A percentile compares a stretch with the other conserved stretches of the same genome.
These are phyloP conservation scores for Durusdinium trenchii DNA, from an alignment of 73 alveolate species.

Conservation along the genomic window DNA sequence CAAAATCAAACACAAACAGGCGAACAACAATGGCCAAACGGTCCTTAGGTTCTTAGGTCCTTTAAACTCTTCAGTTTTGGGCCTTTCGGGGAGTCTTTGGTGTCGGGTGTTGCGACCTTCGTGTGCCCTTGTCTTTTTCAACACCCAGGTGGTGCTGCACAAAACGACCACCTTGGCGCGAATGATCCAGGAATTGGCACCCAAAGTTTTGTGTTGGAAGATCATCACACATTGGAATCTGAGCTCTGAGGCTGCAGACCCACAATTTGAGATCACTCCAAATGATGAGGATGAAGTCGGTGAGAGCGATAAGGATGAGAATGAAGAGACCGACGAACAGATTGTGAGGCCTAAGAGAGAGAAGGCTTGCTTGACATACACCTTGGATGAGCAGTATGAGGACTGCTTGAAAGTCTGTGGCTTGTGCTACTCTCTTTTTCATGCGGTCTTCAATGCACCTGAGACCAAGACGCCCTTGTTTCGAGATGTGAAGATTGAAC, in stretches of 20 bases:
- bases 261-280: conserved; percentile 63
- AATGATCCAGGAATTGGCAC: conserved; percentile 82
- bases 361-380: conserved; percentile 78
- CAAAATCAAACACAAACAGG: too few relatives aligned
- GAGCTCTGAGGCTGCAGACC: conserved; percentile 84
- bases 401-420: conserved; percentile 77
- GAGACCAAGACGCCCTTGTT: conserved; percentile 84
- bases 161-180: conserved; percentile 80
- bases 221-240: conserved; percentile 95
- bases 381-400: conserved; percentile 93
- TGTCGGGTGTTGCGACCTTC: too few relatives aligned
- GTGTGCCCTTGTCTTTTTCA: too few relatives aligned
- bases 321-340: conserved; percentile 79
- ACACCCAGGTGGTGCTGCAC: conserved; percentile 67
- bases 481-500: conserved; percentile 73
- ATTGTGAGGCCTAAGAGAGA: conserved; percentile 89
- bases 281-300: conserved; percentile 71
- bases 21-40: too few relatives aligned
- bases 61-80: too few relatives aligned
- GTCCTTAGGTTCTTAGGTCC: too few relatives aligned
- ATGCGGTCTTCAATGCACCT: conserved; percentile 70
- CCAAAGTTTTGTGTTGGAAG: conserved; percentile 77
- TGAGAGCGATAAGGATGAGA: conserved; percentile 27
- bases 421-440: conserved; percentile 78
- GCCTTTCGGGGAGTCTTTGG: too few relatives aligned